Evolutionary conservation across 371 early-diverging fungal species (phyloP), one percentile per base, ranked within the genome.

Genomic region (Apophysomyces trapeziformis): DNA sequence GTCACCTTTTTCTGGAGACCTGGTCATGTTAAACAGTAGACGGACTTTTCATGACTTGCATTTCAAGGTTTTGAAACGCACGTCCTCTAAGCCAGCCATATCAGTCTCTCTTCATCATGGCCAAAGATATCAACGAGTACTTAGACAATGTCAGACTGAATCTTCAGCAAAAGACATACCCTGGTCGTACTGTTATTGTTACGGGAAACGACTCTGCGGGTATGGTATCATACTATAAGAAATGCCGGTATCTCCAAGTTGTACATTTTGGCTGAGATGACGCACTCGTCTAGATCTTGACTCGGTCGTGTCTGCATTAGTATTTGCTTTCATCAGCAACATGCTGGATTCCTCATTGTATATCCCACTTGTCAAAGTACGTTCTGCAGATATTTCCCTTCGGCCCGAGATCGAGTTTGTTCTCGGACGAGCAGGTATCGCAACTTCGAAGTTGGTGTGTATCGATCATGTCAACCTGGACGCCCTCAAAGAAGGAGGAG

Each of bases 161-260:
- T 45, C 57, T n/a, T 11, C 63, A 36, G 16, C 26, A 11, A 57
- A 26, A 37, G 14, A 13, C n/a, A 32, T 41, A 69, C 12, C n/a
- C 6, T 7, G 5, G 47, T 5, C 12, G 13, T 4, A 39, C 36
- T 46, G 66, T 71, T 7, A 62, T 91, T 44, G 87, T 90, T 43
- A 78, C 84, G 35, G 92, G 92, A 45, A 92, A 92, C 58, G 92
- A 92, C 67, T 87, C 90, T 7, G 89, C 88, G 35, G 92, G 89
- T 88, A 26, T 77, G 45, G 21, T 46, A 50, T 64, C 18, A 16
- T 11, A 16, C 12, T 44, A 14, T 32, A 36, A 16, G 6, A 35
- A 35, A 18, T 35, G 37, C 8, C 11, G 4, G 12, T 54, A 45
- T 7, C 26, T 36, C 38, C n/a, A 2, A 32, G 39, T 26, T 26